Evolutionary conservation across 345 rosid species (phyloP), one percentile per base, ranked within the genome.

Genomic region (Eucalyptus melliodora): DNA sequence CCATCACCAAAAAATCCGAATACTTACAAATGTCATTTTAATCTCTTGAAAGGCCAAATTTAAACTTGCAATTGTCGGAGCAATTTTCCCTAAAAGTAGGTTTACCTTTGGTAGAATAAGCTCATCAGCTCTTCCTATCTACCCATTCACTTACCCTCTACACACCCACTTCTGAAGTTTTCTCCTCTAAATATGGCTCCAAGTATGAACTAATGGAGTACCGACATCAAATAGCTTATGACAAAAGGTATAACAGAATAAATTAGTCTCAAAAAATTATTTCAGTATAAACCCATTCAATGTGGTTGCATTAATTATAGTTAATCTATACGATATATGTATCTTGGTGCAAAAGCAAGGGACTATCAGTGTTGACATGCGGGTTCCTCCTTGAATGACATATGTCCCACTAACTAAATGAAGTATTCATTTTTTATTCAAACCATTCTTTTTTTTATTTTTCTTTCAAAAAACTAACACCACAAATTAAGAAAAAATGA

Each of bases 301-400:
- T 37, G 83, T 3, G 27, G 83, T 72, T 37, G 83, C 83, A 37
- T 37, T 72, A 72, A 2, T 72, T 6, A 17, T 72, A 19, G 3
- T 72, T 34, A 69, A 31, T 11, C 31, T n/a, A 37, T 9, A 72
- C 83, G 1, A 6, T 19, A 19, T 19, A 72, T 2, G 45, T 72
- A 37, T 72, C 26, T 37, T 72, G 83, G 83, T 37, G 27, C 45
- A 72, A 72, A 37, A 37, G 45, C 45, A 37, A 37, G 45, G 83
- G 83, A 37, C 45, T 72, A 2, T 67, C 45, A 19, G 5, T 72
- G 45, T 19, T 34, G 44, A 72, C 5, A 5, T 72, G 82, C 2
- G 2, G 15, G 1, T 7, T 2, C 2, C 40, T 31, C 9, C 0
- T 51, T 31, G 23, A 31, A 12, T 31, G 80, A 16, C 80, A 31